Evolutionary conservation across 1,284 basidiomycete species (phyloP).

Genomic region (Sporisorium exsertum): DNA sequence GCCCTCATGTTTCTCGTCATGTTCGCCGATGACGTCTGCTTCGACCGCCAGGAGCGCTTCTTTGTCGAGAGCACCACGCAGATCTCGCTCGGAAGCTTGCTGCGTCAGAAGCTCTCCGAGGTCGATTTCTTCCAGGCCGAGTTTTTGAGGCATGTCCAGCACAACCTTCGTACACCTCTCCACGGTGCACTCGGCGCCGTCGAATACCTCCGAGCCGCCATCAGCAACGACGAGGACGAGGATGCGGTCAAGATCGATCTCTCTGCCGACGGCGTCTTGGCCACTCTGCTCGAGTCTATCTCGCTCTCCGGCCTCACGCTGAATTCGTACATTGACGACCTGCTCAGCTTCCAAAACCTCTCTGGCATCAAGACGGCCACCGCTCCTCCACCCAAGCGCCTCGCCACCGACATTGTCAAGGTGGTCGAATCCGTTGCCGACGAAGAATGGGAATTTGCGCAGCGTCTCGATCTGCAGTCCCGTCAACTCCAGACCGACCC

Average conservation of each 20-base stretch:
- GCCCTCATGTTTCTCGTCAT: conserved; percentile 49
- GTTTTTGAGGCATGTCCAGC: conserved; percentile 55
- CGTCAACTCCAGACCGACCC: conserved; percentile 26
- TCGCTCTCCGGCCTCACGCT: conserved; percentile 53
- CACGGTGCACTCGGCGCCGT: conserved; percentile 59
- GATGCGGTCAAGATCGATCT: conserved; percentile 42
- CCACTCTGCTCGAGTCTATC: conserved; percentile 53
- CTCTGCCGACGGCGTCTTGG: conserved; percentile 42
- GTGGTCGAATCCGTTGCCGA: conserved; percentile 52
- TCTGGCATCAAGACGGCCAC: conserved; percentile 32
- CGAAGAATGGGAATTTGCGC: conserved; percentile 52
- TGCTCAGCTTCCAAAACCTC: conserved; percentile 59
- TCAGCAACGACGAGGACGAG: conserved; percentile 28
- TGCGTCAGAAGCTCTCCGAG: conserved; percentile 48
- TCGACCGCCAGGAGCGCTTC: conserved; percentile 47
- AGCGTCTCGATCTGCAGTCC: conserved; percentile 40
- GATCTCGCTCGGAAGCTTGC: conserved; percentile 36
- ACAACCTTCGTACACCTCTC: conserved; percentile 59
- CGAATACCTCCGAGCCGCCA: conserved; percentile 51
- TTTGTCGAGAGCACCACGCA: conserved; percentile 41
- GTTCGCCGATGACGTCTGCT: conserved; percentile 23
- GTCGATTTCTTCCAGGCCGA: conserved; percentile 56
- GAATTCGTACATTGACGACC: conserved; percentile 57
- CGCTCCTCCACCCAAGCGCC: conserved; percentile 6
- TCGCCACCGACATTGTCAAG: conserved; percentile 34